These are phyloP conservation scores for Vanderwaltozyma verrucispora DNA, from an alignment of 805 yeast genomes.

Conservation along the genomic window DNA sequence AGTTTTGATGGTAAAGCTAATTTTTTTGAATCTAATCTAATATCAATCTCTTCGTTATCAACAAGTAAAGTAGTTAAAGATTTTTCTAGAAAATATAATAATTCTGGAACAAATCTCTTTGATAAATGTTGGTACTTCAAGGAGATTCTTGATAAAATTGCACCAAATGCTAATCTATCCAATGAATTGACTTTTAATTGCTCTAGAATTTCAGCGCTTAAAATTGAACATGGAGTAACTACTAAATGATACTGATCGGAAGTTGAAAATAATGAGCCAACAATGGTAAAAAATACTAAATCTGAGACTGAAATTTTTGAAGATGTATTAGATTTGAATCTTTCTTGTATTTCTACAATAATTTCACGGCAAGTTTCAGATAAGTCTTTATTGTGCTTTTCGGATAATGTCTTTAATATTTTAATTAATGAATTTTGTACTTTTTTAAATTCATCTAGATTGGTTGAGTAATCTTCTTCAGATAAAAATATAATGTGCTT, in stretches of 20 bases:
- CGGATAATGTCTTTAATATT: constrained; percentile 48
- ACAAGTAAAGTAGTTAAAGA: constrained; percentile 34
- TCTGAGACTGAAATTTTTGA: constrained; percentile 38
- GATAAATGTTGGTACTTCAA: constrained; percentile 69
- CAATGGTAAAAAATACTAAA: constrained; percentile 52
- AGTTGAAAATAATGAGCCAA: constrained; percentile 79
- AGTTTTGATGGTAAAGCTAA: constrained; percentile 11
- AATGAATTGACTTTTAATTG: constrained; percentile 35
- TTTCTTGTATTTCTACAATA: constrained; percentile 43
- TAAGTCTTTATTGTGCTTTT: constrained; percentile 51
- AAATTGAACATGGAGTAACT: constrained; percentile 70
- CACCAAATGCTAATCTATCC: constrained; percentile 43
- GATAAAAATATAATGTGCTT: constrained; percentile 48
- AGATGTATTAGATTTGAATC: constrained; percentile 33
- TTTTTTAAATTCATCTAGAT: constrained; percentile 28
- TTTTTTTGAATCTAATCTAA: constrained; percentile 16
- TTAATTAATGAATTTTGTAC: constrained; percentile 36
- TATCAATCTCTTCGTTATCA: constrained; percentile 1
- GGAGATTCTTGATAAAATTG: constrained; percentile 54
- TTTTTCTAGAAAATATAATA: constrained; percentile 46
- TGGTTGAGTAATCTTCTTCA: constrained; percentile 26
- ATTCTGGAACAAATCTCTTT: constrained; percentile 77
- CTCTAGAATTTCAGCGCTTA: constrained; percentile 62
- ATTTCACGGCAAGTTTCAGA: constrained; percentile 53
- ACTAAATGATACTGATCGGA: constrained; percentile 93